phyloP scores from a whole-genome alignment of 257 asterid genomes.

The Nicotiana benthamiana region DNA sequence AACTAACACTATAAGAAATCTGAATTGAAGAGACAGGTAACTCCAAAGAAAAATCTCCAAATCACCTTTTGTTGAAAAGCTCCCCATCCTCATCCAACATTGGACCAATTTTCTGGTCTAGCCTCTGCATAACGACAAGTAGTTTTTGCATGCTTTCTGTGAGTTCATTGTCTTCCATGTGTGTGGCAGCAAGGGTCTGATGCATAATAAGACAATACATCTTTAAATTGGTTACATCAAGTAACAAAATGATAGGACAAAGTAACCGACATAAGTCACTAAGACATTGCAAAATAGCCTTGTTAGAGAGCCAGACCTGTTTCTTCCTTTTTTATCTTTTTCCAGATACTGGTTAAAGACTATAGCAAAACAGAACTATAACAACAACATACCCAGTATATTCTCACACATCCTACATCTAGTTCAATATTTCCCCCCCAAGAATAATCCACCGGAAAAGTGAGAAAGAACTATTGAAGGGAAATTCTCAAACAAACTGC shows the following conservation, averaged over 20 bases:
- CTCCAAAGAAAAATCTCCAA: neutral
- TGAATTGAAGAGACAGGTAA: neutral
- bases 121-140: slow-evolving; percentile 76
- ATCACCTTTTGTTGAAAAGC: slow-evolving; percentile 61
- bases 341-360: neutral
- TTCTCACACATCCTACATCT: neutral
- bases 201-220: neutral
- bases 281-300: neutral
- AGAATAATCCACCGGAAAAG: neutral
- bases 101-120: slow-evolving; percentile 71
- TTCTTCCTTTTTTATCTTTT: neutral
- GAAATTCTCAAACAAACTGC: neutral
- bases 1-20: neutral
- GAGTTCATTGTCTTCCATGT: slow-evolving; percentile 69
- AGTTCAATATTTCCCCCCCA: neutral
- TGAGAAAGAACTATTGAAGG: neutral
- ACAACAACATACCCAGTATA: neutral
- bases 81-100: slow-evolving; percentile 81
- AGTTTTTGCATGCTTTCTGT: slow-evolving; percentile 83
- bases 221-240: neutral
- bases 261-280: neutral
- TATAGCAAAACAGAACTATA: neutral
- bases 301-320: neutral
- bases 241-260: neutral
- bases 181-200: slow-evolving; percentile 87